Evolutionary conservation across 768 basidiomycete species (phyloP).

Genomic region (Collybia sordida): DNA sequence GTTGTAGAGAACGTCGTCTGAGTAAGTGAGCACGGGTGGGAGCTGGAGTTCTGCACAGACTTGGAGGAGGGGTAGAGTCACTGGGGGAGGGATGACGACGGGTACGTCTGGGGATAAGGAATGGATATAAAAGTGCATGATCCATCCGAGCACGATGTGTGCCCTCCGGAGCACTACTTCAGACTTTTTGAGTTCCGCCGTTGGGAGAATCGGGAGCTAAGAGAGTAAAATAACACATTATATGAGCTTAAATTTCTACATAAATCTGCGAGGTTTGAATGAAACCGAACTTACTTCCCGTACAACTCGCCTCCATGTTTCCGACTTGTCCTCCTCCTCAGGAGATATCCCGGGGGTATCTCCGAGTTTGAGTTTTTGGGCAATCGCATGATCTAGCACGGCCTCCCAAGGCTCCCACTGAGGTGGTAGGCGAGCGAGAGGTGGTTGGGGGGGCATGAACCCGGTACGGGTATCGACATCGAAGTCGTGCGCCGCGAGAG

Average conservation of each 20-base stretch:
- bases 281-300: constrained; percentile 31
- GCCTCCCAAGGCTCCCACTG: constrained; percentile 67
- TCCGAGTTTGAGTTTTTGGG: constrained; percentile 47
- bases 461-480: constrained; percentile 91
- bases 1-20: constrained; percentile 91
- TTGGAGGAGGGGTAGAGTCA: constrained; percentile 75
- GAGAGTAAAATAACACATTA: not conserved
- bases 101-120: constrained; percentile 48
- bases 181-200: constrained; percentile 43
- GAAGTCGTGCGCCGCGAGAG: constrained; percentile 79
- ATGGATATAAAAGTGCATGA: constrained; percentile 80
- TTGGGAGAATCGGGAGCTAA: constrained; percentile 56
- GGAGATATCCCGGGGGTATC: constrained; percentile 36
- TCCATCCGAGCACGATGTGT: constrained; percentile 70
- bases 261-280: too few relatives aligned
- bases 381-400: constrained; percentile 45
- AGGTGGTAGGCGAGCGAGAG: constrained; percentile 55
- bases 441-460: constrained; percentile 82
- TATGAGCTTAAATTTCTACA: too few relatives aligned
- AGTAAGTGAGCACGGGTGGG: constrained; percentile 88
- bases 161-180: constrained; percentile 65
- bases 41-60: constrained; percentile 71
- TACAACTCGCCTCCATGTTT: constrained; percentile 48
- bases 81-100: constrained; percentile 63
- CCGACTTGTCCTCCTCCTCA: constrained; percentile 39